phyloP scores from a whole-genome alignment of 129 eudicot genomes.

The Heracleum sosnowskyi region DNA sequence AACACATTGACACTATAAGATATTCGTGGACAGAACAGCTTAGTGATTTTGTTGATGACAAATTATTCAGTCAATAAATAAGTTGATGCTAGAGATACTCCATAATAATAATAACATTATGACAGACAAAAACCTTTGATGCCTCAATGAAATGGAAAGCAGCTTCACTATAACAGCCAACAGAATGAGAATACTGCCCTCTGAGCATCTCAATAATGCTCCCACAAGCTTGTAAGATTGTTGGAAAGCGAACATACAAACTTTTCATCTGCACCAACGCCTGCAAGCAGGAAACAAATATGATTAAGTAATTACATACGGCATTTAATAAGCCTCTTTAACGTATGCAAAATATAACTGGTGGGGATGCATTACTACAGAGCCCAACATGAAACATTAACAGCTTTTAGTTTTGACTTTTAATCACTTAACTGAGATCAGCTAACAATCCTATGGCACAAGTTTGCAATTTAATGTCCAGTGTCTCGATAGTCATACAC shows the following conservation, averaged over 20 bases:
- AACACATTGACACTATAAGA: not conserved
- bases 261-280: slow-evolving; percentile 76
- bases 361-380: not conserved
- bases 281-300: slow-evolving; percentile 30
- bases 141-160: slow-evolving; percentile 89
- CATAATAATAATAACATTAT: not conserved
- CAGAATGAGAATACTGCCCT: slow-evolving; percentile 94
- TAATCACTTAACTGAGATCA: not conserved
- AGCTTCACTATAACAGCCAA: slow-evolving; percentile 80
- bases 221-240: slow-evolving; percentile 84
- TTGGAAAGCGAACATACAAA: slow-evolving; percentile 85
- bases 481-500: not conserved
- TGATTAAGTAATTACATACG: slow-evolving; percentile 1
- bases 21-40: not conserved
- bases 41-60: not conserved
- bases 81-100: not conserved
- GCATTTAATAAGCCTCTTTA: not conserved
- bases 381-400: not conserved
- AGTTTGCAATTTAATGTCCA: not conserved
- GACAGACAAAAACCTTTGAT: slow-evolving; percentile 50
- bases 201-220: slow-evolving; percentile 84
- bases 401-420: slow-evolving; percentile 1
- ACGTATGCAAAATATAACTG: not conserved
- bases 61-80: not conserved
- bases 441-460: not conserved